Percentiles rank a stretch among this genome's conserved stretches.
Conservation (phyloP, 176 grass and related monocot genomes). For the Oropetium thomaeum region DNA sequence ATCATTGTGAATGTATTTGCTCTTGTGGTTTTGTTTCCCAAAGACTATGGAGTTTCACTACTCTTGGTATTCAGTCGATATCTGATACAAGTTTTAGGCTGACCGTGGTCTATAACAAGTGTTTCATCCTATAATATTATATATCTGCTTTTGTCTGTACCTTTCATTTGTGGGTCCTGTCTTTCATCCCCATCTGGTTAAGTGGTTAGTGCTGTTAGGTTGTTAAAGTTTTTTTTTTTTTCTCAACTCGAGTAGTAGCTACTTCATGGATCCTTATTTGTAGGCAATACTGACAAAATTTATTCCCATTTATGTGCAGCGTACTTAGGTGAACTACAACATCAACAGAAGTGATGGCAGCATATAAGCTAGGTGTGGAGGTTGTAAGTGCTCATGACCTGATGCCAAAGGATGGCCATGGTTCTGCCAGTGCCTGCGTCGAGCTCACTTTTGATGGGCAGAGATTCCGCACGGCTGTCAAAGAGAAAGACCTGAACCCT, state of each 20-base stretch:
- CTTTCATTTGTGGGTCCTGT: background rate
- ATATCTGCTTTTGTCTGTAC: background rate
- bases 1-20: background rate
- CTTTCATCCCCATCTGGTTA: background rate
- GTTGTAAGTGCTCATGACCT: conserved; percentile 82
- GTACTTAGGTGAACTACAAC: background rate
- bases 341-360: conserved; percentile 32
- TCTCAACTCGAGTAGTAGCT: background rate
- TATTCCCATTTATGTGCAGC: background rate
- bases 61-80: background rate
- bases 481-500: conserved; percentile 81
- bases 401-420: conserved; percentile 94
- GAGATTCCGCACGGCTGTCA: conserved; percentile 74
- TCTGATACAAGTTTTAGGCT: background rate
- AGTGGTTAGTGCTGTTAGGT: background rate
- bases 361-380: conserved; percentile 85
- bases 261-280: background rate
- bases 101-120: background rate
- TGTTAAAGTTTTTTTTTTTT: background rate
- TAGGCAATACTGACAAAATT: background rate
- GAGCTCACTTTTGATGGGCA: conserved; percentile 92
- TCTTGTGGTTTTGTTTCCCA: background rate
- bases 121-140: background rate
- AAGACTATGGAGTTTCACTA: background rate
- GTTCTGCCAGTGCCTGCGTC: conserved; percentile 74